Percentiles rank a stretch among this genome's conserved stretches.
These are phyloP conservation scores for Plasmodium relictum DNA, from an alignment of 169 alveolate species.

Conservation along the genomic window DNA sequence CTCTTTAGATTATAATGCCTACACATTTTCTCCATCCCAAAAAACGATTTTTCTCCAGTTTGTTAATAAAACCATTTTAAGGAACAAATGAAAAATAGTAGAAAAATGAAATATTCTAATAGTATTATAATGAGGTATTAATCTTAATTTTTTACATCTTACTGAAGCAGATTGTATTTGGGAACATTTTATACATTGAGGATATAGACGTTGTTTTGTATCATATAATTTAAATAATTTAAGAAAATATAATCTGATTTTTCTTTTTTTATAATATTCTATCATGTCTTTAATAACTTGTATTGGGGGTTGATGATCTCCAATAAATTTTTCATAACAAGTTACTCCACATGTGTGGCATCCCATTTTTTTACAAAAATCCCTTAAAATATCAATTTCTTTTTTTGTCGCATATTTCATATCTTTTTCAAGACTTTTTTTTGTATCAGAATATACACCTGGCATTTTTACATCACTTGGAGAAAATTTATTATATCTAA, in stretches of 20 bases:
- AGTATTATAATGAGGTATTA: conserved; percentile 63
- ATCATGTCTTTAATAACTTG: conserved; percentile 54
- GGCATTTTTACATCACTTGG: conserved; percentile 77
- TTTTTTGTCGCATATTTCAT: conserved; percentile 69
- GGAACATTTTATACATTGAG: conserved; percentile 65
- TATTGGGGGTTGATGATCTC: conserved; percentile 76
- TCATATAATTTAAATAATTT: conserved; percentile 68
- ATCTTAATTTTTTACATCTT: conserved; percentile 39
- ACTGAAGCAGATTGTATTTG: conserved; percentile 73
- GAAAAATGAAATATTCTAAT: conserved; percentile 53
- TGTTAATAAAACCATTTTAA: conserved; percentile 49
- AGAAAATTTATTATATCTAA: conserved; percentile 56
- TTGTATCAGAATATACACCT: conserved; percentile 49
- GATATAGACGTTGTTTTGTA: conserved; percentile 60
- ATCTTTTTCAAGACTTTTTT: conserved; percentile 45
- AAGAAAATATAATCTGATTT: conserved; percentile 3
- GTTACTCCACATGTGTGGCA: conserved; percentile 72
- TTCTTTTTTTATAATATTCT: conserved; percentile 35
- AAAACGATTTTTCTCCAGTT: conserved; percentile 39
- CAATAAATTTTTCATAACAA: conserved; percentile 51
- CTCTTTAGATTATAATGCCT: not conserved
- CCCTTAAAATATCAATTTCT: conserved; percentile 45
- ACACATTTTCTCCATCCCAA: conserved; percentile 55
- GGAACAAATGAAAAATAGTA: conserved; percentile 38
- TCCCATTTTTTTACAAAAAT: conserved; percentile 51